Evolutionary conservation across 2,329 filamentous ascomycete genomes (phyloP).

Genomic region (Drechmeria coniospora): DNA sequence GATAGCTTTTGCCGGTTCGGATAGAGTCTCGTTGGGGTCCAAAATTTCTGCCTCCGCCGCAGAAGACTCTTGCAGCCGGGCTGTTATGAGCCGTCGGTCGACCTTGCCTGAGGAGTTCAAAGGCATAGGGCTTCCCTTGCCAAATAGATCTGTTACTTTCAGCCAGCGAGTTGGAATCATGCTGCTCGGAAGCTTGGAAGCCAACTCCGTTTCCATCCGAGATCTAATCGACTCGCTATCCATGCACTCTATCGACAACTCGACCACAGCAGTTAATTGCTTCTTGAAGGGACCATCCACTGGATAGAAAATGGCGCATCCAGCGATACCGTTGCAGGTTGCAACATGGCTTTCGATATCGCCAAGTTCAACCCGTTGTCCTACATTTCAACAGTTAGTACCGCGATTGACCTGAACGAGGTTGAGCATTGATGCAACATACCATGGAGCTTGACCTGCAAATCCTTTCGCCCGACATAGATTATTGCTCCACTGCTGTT

Average conservation of each 20-base stretch:
- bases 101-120: conserved; percentile 1
- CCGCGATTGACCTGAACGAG: too few species aligned
- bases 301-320: conserved; percentile 1
- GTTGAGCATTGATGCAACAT: too few species aligned
- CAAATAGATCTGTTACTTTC: not conserved
- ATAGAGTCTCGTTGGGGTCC: too few species aligned
- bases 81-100: conserved; percentile 1
- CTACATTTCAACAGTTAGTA: too few species aligned
- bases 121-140: not conserved
- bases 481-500: conserved; percentile 21
- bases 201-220: not conserved
- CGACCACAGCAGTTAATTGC: not conserved
- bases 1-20: too few species aligned
- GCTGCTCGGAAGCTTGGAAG: conserved; percentile 1
- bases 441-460: conserved; percentile 36
- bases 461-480: conserved; percentile 37
- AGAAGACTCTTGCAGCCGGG: not conserved
- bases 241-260: not conserved
- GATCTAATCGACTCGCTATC: not conserved
- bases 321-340: not conserved
- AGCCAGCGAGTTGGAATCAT: conserved; percentile 1
- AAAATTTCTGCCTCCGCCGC: conserved; percentile 1
- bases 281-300: conserved; percentile 1
- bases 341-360: conserved; percentile 7
- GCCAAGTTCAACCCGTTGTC: conserved; percentile 35